Evolutionary conservation across 352 stramenopile species (phyloP).

Genomic region (Hyaloperonospora arabidopsidis): DNA sequence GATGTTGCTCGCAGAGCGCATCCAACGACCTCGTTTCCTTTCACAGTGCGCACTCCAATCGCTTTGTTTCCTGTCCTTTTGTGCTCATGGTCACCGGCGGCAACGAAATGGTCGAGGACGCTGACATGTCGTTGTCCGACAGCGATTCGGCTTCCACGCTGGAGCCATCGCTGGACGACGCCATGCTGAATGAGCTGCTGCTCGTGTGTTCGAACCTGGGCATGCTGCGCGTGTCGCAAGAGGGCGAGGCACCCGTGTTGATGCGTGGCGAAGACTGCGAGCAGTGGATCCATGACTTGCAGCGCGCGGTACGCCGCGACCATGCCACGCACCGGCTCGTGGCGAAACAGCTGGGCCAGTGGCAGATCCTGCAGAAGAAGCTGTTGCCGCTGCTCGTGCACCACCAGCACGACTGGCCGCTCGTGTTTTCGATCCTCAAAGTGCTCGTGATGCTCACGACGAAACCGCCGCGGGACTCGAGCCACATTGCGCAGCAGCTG

Average conservation of each 20-base stretch:
- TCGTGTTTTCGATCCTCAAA: constrained; percentile 87
- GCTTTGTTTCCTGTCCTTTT: too few relatives aligned
- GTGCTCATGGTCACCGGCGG: too few relatives aligned
- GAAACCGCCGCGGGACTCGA: constrained; percentile 71
- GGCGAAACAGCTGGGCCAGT: constrained; percentile 77
- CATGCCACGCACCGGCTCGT: constrained; percentile 78
- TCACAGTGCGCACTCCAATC: too few relatives aligned
- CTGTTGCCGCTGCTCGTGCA: constrained; percentile 78
- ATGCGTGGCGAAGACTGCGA: constrained; percentile 81
- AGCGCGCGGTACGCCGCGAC: constrained; percentile 72
- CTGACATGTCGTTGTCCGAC: too few relatives aligned
- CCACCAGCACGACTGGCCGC: constrained; percentile 78
- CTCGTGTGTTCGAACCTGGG: constrained; percentile 84
- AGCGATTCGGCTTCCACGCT: background rate
- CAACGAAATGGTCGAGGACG: too few relatives aligned
- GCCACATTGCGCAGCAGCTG: constrained; percentile 71
- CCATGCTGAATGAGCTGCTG: constrained; percentile 83
- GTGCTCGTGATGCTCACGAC: constrained; percentile 88
- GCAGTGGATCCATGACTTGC: constrained; percentile 81
- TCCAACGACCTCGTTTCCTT: too few relatives aligned
- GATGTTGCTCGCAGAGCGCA: too few relatives aligned
- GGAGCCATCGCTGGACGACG: constrained; percentile 47
- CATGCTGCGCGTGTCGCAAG: constrained; percentile 56
- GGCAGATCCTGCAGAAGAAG: constrained; percentile 85
- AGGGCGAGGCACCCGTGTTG: constrained; percentile 52